Base-by-base conservation (phyloP, 208 protist species). In the Blastocrithidia nonstop region DNA sequence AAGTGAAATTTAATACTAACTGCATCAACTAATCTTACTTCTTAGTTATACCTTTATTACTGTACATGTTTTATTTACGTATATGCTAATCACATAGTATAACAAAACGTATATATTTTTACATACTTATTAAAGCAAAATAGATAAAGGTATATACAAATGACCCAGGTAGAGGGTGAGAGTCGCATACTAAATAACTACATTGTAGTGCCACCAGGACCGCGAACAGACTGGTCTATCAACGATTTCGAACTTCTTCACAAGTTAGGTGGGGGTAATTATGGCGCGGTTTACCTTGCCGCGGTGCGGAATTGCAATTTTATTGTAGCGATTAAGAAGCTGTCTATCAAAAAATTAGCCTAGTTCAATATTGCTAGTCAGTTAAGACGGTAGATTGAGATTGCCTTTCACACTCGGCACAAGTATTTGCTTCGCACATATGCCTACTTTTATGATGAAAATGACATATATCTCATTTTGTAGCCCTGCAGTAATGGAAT, bases 211-310 rank as follows among this genome's bases (percentile, higher is more conserved):
- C 80, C 76, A 0, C 59, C 71, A 4, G 45, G 53, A 7, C 80
- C 80, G 4, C 79, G 71, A 40, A 67, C 57, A 16, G 58, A 82
- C 16, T 95, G 83, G 85, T 71, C 52, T 3, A 62, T 96, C 15
- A 50, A 56, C n/a, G 94, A 97, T 60, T 97, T 97, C 64, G 88
- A 97, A 23, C 72, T 97, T 17, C 76, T 96, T 7, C 71, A 94
- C 54, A 94, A 90, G 50, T 68, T 97, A 4, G 95, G 94, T 17
- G 74, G 80, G 2, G 98, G 98, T 13, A 97, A 98, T 61, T 99
- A 98, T 70, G 98, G 98, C 13, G 93, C 95, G 49, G 97, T 99
- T 4, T 99, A 97, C 66, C 76, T 99, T 1, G 98, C 97, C 23
- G 66, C 95, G 4, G 97, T 99, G 42, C 97, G 96, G 52, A 73